Evolutionary conservation across 2,329 filamentous ascomycete species (phyloP).

Genomic region (Colletotrichum shisoi): DNA sequence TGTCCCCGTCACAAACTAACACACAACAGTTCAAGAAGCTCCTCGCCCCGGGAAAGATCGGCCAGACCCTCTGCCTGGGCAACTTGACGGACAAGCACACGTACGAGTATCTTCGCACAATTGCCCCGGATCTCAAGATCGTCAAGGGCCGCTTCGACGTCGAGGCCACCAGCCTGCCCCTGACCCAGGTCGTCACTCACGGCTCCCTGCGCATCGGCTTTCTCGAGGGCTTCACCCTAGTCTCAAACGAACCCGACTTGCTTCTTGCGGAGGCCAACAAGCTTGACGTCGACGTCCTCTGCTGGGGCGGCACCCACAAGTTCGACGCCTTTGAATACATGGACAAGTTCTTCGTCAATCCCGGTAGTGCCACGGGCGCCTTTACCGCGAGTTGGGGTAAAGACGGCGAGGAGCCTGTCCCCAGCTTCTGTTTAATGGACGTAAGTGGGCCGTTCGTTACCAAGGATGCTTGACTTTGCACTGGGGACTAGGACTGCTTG

Average conservation of each 20-base stretch:
- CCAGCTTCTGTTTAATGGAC: constrained; percentile 98
- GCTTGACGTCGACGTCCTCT: constrained; percentile 73
- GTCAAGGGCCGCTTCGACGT: constrained; percentile 73
- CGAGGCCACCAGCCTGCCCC: constrained; percentile 70
- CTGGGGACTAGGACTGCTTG: constrained; percentile 18
- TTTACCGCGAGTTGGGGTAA: constrained; percentile 66
- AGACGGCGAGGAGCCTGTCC: constrained; percentile 75
- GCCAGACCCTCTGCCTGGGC: constrained; percentile 80
- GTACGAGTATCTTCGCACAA: constrained; percentile 80
- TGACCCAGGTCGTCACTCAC: constrained; percentile 72
- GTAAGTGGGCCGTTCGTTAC: constrained; percentile 64
- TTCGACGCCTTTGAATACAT: constrained; percentile 78
- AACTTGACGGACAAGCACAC: constrained; percentile 82
- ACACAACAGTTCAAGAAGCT: constrained; percentile 78
- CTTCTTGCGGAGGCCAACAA: constrained; percentile 73
- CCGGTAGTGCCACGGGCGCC: constrained; percentile 71
- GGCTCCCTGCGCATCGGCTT: constrained; percentile 72
- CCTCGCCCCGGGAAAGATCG: constrained; percentile 82
- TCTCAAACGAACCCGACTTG: constrained; percentile 71
- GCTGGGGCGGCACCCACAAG: constrained; percentile 72
- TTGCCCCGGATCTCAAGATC: constrained; percentile 76
- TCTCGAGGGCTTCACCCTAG: constrained; percentile 72
- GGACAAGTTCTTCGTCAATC: constrained; percentile 78
- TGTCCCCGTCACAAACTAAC: constrained; percentile 24
- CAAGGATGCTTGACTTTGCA: no score